A percentile compares a stretch with the other conserved stretches of the same genome.
Conservation (phyloP, 352 stramenopile species). For the Phytophthora vignae region DNA sequence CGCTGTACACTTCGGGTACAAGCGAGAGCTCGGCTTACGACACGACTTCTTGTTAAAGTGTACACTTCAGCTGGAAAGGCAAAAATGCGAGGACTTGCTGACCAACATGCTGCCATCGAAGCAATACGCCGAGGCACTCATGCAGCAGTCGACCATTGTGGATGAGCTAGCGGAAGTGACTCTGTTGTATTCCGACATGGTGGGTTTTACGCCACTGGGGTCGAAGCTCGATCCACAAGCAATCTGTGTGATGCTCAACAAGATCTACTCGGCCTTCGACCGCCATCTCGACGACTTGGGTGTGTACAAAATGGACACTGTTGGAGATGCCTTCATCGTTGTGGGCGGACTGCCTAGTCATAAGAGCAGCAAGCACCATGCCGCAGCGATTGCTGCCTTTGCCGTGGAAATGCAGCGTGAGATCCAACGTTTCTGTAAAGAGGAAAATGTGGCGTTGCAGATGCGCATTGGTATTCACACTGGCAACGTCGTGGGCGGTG, state of each 20-base stretch:
- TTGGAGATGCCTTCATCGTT: constrained; percentile 89
- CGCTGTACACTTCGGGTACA: constrained; percentile 65
- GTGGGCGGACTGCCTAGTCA: constrained; percentile 75
- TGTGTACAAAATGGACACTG: constrained; percentile 91
- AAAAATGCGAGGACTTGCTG: constrained; percentile 85
- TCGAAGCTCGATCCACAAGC: constrained; percentile 64
- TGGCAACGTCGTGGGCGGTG: constrained; percentile 80
- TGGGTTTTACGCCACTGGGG: constrained; percentile 82
- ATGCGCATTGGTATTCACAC: constrained; percentile 91
- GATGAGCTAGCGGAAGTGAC: constrained; percentile 87
- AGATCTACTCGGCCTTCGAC: constrained; percentile 86
- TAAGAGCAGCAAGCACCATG: constrained; percentile 78
- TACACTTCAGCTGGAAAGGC: constrained; percentile 77
- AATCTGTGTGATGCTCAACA: constrained; percentile 84
- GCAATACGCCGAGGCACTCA: constrained; percentile 75
- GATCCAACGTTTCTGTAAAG: constrained; percentile 76
- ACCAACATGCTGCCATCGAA: constrained; percentile 88
- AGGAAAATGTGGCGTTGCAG: constrained; percentile 73
- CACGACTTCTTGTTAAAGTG: constrained; percentile 84
- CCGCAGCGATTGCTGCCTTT: constrained; percentile 78
- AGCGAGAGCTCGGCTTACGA: constrained; percentile 65
- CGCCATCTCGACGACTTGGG: constrained; percentile 80
- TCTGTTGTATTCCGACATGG: constrained; percentile 88
- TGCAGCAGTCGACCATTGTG: constrained; percentile 78
- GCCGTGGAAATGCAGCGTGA: constrained; percentile 89